Percentiles rank a stretch among this genome's conserved stretches.
Evolutionary conservation across 2,329 filamentous ascomycete genomes (phyloP).

Genomic region (Mariannaea sp.): DNA sequence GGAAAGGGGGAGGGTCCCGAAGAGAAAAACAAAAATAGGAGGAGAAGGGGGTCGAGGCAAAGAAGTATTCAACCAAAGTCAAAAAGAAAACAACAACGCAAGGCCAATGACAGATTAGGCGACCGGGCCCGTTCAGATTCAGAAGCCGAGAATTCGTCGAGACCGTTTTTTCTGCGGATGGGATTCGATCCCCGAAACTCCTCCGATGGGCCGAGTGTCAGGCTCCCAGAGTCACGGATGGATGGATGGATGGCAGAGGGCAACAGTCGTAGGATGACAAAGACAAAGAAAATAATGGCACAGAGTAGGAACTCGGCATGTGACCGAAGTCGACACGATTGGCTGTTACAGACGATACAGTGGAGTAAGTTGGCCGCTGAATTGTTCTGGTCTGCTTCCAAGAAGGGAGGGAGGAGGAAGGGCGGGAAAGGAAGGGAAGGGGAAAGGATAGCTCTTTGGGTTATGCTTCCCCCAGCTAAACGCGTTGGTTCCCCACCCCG

Average conservation of each 20-base stretch:
- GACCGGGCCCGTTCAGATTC: neutral
- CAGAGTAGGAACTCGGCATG: conserved; percentile 27
- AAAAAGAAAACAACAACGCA: too few relatives aligned
- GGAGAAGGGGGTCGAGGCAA: neutral
- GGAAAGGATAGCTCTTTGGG: too few relatives aligned
- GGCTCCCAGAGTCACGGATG: conserved; percentile 25
- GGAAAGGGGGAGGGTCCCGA: neutral
- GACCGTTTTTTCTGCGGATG: conserved; percentile 6
- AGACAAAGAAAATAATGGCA: too few relatives aligned
- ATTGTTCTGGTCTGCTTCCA: neutral
- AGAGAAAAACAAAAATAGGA: neutral
- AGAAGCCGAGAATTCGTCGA: conserved; percentile 10
- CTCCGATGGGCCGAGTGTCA: conserved; percentile 27
- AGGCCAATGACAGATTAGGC: too few relatives aligned
- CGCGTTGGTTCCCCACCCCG: too few relatives aligned
- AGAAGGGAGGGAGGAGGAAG: neutral
- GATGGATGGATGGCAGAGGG: conserved; percentile 20
- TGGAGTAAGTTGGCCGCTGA: conserved; percentile 20
- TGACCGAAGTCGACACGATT: conserved; percentile 25
- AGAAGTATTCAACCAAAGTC: neutral
- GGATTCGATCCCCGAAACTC: conserved; percentile 15
- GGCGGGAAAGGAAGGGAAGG: conserved; percentile 1
- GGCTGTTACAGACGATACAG: conserved; percentile 17
- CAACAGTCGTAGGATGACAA: conserved; percentile 14
- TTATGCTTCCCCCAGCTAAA: neutral